phyloP scores from a whole-genome alignment of 306 rosid species.

The Malus domestica region DNA sequence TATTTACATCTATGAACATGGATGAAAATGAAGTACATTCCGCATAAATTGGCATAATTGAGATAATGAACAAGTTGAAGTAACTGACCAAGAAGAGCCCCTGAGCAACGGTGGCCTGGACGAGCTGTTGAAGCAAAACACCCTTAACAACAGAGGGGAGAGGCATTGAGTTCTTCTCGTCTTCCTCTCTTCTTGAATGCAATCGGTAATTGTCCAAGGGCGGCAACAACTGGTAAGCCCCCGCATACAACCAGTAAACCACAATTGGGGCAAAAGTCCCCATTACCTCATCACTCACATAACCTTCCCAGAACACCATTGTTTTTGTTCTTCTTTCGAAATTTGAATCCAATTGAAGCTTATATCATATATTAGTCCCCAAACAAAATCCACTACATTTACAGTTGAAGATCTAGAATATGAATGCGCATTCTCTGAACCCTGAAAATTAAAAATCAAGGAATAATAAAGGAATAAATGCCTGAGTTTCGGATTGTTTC shows the following conservation, averaged over 20 bases:
- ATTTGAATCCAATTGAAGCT: not conserved
- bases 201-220: constrained; percentile 59
- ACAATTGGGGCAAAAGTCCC: constrained; percentile 87
- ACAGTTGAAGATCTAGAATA: constrained; percentile 35
- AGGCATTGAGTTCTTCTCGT: constrained; percentile 59
- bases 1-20: not conserved
- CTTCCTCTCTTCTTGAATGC: constrained; percentile 62
- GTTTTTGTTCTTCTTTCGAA: not conserved
- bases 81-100: constrained; percentile 57
- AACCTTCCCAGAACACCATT: constrained; percentile 78
- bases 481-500: not conserved
- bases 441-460: constrained; percentile 27
- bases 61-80: not conserved
- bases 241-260: constrained; percentile 84
- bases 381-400: constrained; percentile 24
- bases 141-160: constrained; percentile 63
- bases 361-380: not conserved
- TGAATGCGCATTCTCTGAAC: constrained; percentile 22
- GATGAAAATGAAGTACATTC: not conserved
- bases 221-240: constrained; percentile 61
- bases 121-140: constrained; percentile 77
- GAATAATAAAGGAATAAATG: not conserved
- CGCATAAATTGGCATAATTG: not conserved
- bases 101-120: constrained; percentile 72
- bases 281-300: constrained; percentile 78